These are phyloP conservation scores for Tuber brumale DNA, from an alignment of 495 filamentous ascomycete genomes.

Conservation along the genomic window DNA sequence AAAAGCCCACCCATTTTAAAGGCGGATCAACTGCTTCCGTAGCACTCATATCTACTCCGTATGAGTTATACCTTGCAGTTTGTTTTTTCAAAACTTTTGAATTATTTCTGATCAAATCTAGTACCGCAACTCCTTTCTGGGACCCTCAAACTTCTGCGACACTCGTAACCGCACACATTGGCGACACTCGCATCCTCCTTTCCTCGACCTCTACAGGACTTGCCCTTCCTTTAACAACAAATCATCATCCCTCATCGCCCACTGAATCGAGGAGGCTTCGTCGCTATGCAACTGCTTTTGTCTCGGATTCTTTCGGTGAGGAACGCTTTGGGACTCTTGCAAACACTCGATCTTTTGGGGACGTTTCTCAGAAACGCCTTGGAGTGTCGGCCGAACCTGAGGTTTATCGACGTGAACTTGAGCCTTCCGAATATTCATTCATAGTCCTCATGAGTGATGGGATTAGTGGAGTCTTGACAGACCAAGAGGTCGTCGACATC, in stretches of 20 bases:
- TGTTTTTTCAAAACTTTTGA: background rate
- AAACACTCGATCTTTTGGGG: constrained; percentile 89
- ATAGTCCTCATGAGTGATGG: constrained; percentile 83
- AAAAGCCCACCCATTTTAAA: constrained; percentile 60
- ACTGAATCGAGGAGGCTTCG: constrained; percentile 74
- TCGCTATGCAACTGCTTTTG: constrained; percentile 75
- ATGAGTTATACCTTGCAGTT: constrained; percentile 25
- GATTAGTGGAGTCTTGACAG: constrained; percentile 68
- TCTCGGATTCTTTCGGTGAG: constrained; percentile 94
- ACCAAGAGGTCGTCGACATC: constrained; percentile 93
- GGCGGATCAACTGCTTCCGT: constrained; percentile 87
- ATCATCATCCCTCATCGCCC: constrained; percentile 86
- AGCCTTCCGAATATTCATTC: constrained; percentile 77
- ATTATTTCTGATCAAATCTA: constrained; percentile 13
- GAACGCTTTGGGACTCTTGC: constrained; percentile 90
- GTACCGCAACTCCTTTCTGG: constrained; percentile 68
- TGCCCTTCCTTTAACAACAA: constrained; percentile 70
- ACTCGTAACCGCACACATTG: constrained; percentile 81
- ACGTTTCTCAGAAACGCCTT: constrained; percentile 81
- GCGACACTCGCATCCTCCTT: constrained; percentile 83
- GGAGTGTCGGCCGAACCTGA: constrained; percentile 93
- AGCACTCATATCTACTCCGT: constrained; percentile 84
- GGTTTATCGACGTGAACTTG: constrained; percentile 63
- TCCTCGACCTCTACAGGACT: constrained; percentile 72
- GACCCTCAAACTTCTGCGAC: constrained; percentile 77